These are phyloP conservation scores for Alternaria longipes DNA, from an alignment of 2,329 filamentous ascomycete genomes.

Conservation along the genomic window DNA sequence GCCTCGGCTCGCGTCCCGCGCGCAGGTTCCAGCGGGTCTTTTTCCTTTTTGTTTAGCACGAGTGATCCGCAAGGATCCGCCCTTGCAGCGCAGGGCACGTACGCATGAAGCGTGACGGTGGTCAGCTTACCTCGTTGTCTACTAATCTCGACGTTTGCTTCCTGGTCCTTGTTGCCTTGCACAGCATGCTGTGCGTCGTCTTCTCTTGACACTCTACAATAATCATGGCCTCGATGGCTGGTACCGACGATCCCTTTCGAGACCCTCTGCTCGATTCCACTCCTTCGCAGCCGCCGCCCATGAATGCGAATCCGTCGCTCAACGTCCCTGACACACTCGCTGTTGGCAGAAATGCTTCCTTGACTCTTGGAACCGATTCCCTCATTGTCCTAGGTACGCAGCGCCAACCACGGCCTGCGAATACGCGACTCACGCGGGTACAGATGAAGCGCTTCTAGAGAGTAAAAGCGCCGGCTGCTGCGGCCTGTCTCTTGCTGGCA, in stretches of 20 bases:
- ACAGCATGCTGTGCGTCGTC: slow-evolving; percentile 14
- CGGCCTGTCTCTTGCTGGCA: slow-evolving; percentile 60
- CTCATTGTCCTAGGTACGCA: slow-evolving; percentile 67
- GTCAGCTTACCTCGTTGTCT: slow-evolving; percentile 6
- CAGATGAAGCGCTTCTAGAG: slow-evolving; percentile 64
- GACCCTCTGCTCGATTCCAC: slow-evolving; percentile 22
- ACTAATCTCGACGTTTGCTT: neutral
- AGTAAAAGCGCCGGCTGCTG: slow-evolving; percentile 64
- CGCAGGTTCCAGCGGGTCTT: slow-evolving; percentile 16
- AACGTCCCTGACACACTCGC: slow-evolving; percentile 55
- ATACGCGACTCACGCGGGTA: slow-evolving; percentile 10
- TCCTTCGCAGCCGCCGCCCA: slow-evolving; percentile 41
- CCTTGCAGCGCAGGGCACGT: neutral
- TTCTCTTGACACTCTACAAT: slow-evolving; percentile 17
- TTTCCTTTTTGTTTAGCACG: slow-evolving; percentile 20
- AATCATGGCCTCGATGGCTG: slow-evolving; percentile 30
- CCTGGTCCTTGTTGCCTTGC: neutral
- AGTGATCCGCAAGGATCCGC: slow-evolving; percentile 20
- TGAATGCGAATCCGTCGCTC: slow-evolving; percentile 12
- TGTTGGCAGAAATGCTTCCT: slow-evolving; percentile 66
- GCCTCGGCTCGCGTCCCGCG: slow-evolving; percentile 22
- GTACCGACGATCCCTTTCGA: slow-evolving; percentile 15
- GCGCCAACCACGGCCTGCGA: neutral
- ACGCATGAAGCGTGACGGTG: slow-evolving; percentile 11
- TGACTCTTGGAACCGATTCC: slow-evolving; percentile 69